Conservation (phyloP, 768 basidiomycete genomes). For the Boletus rufocinnamomeus region DNA sequence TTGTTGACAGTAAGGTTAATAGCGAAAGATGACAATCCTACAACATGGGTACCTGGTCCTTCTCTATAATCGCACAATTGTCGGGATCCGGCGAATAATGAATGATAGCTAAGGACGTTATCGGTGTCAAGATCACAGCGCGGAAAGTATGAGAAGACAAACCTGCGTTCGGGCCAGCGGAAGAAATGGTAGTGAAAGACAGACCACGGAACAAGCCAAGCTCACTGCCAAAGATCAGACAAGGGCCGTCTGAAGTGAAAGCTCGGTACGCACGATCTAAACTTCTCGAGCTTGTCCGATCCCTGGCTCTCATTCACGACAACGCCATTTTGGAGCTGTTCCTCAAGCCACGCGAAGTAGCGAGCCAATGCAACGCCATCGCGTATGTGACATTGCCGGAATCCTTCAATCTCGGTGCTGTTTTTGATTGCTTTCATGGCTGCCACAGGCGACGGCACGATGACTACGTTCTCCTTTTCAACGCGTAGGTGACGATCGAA, state of each 20-base stretch:
- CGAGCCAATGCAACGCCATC: constrained; percentile 86
- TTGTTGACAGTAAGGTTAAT: constrained; percentile 44
- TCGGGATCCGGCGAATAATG: constrained; percentile 84
- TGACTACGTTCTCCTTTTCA: constrained; percentile 55
- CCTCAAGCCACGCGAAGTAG: constrained; percentile 96
- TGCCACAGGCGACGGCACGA: constrained; percentile 71
- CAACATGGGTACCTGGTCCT: constrained; percentile 57
- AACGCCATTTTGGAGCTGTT: constrained; percentile 63
- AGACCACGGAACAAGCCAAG: constrained; percentile 80
- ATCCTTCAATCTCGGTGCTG: constrained; percentile 80
- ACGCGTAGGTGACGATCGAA: not conserved
- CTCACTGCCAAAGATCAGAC: constrained; percentile 48
- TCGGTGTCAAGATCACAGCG: not conserved
- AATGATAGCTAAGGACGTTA: constrained; percentile 67
- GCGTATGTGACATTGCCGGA: constrained; percentile 83
- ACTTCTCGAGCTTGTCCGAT: constrained; percentile 76
- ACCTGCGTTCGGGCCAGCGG: constrained; percentile 92
- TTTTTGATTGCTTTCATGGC: constrained; percentile 85
- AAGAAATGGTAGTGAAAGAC: constrained; percentile 92
- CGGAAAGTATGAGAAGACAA: constrained; percentile 20
- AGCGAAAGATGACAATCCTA: not conserved
- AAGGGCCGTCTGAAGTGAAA: not conserved
- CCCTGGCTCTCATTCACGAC: constrained; percentile 78
- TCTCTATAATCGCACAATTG: constrained; percentile 72
- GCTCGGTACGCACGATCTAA: constrained; percentile 64